A percentile compares a stretch with the other conserved stretches of the same genome.
These are phyloP conservation scores for Hypoxylon sp. DNA, from an alignment of 2,329 filamentous ascomycete species.

Conservation along the genomic window DNA sequence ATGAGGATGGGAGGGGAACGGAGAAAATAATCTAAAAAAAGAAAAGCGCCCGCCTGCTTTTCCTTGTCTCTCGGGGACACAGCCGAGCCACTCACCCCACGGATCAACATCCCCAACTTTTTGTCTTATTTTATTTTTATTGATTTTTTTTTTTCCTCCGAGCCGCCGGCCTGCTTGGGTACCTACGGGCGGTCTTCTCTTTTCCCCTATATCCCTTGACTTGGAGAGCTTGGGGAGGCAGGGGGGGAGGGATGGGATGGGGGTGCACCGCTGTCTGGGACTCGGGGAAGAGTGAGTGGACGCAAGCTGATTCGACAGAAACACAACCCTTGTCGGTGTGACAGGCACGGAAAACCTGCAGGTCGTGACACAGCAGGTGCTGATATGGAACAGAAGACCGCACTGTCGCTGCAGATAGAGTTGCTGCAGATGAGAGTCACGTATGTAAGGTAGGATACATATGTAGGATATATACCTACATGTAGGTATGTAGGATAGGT, in stretches of 20 bases:
- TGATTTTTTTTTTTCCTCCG: conserved; percentile 22
- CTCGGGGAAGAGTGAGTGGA: conserved; percentile 21
- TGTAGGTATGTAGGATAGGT: conserved; percentile 6
- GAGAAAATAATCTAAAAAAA: conserved; percentile 31
- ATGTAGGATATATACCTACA: background rate
- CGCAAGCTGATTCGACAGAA: conserved; percentile 14
- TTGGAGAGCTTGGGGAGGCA: no score
- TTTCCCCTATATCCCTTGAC: no score
- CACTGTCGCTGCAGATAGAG: conserved; percentile 12
- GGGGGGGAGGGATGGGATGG: background rate
- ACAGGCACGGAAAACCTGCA: conserved; percentile 30
- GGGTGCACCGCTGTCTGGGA: background rate
- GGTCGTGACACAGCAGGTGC: conserved; percentile 26
- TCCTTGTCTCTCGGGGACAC: background rate
- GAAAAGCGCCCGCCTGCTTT: conserved; percentile 3
- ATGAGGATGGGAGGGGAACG: background rate
- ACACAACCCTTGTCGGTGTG: conserved; percentile 31
- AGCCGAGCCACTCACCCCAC: conserved; percentile 14
- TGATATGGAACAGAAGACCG: conserved; percentile 16
- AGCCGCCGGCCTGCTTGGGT: conserved; percentile 11
- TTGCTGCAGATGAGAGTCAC: background rate
- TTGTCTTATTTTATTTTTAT: no score
- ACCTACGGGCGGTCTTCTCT: background rate
- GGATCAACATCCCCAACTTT: conserved; percentile 32
- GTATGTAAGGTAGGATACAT: background rate